These are phyloP conservation scores for Saturnispora halmiae DNA, from an alignment of 805 yeast species.

Conservation along the genomic window DNA sequence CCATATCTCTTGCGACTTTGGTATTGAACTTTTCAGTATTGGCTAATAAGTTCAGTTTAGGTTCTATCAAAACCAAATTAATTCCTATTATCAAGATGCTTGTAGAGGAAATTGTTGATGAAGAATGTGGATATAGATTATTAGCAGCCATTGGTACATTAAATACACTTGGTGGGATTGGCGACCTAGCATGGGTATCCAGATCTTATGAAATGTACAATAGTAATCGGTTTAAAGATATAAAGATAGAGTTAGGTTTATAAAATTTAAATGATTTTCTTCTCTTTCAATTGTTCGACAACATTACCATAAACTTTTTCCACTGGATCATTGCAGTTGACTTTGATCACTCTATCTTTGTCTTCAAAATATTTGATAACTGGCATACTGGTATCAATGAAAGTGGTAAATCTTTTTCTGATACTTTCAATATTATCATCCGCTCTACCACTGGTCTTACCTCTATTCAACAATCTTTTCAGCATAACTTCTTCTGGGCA, in stretches of 20 bases:
- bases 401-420: constrained; percentile 78
- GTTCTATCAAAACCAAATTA: constrained; percentile 12
- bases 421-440: constrained; percentile 92
- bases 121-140: constrained; percentile 64
- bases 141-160: constrained; percentile 57
- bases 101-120: constrained; percentile 24
- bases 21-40: constrained; percentile 40
- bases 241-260: constrained; percentile 18
- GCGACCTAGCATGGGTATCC: constrained; percentile 7
- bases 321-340: constrained; percentile 71
- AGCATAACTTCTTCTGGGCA: constrained; percentile 82
- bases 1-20: constrained; percentile 40
- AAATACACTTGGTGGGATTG: constrained; percentile 20
- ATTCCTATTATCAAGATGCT: constrained; percentile 9
- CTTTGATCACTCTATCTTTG: constrained; percentile 65
- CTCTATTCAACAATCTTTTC: constrained; percentile 75
- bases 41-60: constrained; percentile 25
- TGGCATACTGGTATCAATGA: constrained; percentile 85
- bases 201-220: constrained; percentile 10
- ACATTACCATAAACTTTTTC: constrained; percentile 70
- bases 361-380: constrained; percentile 77
- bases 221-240: constrained; percentile 16
- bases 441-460: constrained; percentile 87
- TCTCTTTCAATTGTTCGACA: constrained; percentile 49
- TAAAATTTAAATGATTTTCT: constrained; percentile 21